Percentiles rank a stretch among this genome's conserved stretches.
phyloP scores from a whole-genome alignment of 495 filamentous ascomycete species.

The Hyaloscypha hepaticicola region DNA sequence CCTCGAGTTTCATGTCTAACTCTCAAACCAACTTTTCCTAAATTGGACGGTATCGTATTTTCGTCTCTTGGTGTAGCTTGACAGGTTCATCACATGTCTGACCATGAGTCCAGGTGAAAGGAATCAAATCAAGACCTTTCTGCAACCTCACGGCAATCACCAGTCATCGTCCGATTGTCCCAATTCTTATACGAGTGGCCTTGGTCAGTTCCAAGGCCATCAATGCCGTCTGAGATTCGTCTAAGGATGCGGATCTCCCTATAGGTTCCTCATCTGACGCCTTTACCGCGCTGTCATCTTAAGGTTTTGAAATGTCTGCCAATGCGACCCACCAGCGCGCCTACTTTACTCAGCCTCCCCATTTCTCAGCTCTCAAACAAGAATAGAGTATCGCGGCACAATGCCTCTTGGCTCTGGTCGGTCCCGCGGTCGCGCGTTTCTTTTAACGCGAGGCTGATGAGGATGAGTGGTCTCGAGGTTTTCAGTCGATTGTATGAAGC shows the following conservation, averaged over 20 bases:
- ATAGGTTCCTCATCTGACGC: background rate
- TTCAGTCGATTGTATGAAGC: constrained; percentile 27
- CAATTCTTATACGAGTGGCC: background rate
- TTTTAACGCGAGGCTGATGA: constrained; percentile 20
- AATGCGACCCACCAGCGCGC: constrained; percentile 27
- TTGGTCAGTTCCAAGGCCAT: constrained; percentile 1
- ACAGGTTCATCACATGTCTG: background rate
- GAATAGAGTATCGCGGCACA: constrained; percentile 24
- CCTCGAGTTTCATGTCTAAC: background rate
- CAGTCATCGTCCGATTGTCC: background rate
- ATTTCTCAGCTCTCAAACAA: constrained; percentile 7
- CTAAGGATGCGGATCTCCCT: background rate
- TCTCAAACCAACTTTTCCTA: background rate
- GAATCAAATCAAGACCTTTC: background rate
- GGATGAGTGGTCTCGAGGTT: constrained; percentile 17
- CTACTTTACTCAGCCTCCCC: constrained; percentile 20
- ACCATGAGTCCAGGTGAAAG: background rate
- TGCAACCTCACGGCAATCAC: background rate
- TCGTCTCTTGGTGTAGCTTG: background rate
- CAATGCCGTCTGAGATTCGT: constrained; percentile 15
- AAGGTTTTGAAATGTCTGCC: constrained; percentile 20
- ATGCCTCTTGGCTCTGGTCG: constrained; percentile 24
- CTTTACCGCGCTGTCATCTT: constrained; percentile 25
- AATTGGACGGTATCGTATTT: background rate
- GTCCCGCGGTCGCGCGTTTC: constrained; percentile 25